Conservation (phyloP, 306 rosid genomes). For the Begonia fuchsioides region DNA sequence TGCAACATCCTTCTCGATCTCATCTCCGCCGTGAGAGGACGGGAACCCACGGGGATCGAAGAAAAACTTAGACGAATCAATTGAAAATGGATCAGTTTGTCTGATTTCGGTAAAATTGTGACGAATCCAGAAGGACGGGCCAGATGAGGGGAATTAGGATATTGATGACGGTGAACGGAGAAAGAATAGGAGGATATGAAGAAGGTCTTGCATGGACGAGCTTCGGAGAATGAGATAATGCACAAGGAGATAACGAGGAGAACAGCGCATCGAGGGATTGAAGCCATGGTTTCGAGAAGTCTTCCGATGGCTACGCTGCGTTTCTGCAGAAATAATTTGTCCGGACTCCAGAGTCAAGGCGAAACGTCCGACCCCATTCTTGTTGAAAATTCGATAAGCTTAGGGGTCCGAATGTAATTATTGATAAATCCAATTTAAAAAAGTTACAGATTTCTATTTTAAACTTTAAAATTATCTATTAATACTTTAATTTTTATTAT, state of each 20-base stretch:
- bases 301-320: too few relatives aligned
- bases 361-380: too few relatives aligned
- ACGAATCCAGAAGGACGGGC: slow-evolving; percentile 18
- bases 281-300: slow-evolving; percentile 20
- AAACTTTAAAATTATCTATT: too few relatives aligned
- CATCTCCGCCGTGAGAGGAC: slow-evolving; percentile 3
- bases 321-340: too few relatives aligned
- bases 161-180: slow-evolving; percentile 31
- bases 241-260: slow-evolving; percentile 11
- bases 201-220: slow-evolving; percentile 66
- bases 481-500: too few relatives aligned
- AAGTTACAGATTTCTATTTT: too few relatives aligned
- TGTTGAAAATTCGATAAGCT: too few relatives aligned
- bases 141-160: slow-evolving; percentile 17
- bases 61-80: neutral
- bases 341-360: too few relatives aligned
- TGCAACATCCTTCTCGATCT: neutral
- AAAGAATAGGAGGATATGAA: slow-evolving; percentile 55
- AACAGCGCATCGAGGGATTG: slow-evolving; percentile 14
- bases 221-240: slow-evolving; percentile 17
- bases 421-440: too few relatives aligned
- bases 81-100: slow-evolving; percentile 3
- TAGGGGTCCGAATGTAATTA: too few relatives aligned
- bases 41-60: slow-evolving; percentile 12
- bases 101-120: slow-evolving; percentile 33